phyloP scores from a whole-genome alignment of 169 alveolate genomes.

The Eimeria falciformis region DNA sequence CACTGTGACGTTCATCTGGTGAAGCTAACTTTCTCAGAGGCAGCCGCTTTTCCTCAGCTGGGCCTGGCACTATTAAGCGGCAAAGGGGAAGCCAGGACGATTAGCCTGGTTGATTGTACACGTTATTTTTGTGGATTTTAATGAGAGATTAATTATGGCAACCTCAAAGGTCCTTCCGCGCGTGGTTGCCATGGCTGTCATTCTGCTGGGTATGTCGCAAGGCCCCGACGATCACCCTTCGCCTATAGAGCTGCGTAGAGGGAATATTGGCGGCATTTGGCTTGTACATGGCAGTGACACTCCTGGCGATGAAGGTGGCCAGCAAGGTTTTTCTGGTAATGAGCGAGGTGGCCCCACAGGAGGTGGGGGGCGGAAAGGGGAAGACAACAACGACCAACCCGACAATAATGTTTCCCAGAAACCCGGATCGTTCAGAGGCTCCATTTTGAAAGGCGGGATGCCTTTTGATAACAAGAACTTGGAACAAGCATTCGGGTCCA shows the following conservation, averaged over 20 bases:
- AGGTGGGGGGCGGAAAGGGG: conserved; percentile 16
- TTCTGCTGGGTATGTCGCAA: background rate
- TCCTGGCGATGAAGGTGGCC: background rate
- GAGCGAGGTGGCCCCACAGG: background rate
- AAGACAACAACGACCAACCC: background rate
- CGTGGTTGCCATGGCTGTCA: conserved; percentile 37
- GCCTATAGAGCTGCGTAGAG: background rate
- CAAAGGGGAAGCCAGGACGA: conserved; percentile 6
- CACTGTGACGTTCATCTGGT: background rate
- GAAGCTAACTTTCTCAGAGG: conserved; percentile 11
- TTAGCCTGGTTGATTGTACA: background rate
- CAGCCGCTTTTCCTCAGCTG: background rate
- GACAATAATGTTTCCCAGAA: too few species aligned
- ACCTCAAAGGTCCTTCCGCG: conserved; percentile 24
- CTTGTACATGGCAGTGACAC: conserved; percentile 9
- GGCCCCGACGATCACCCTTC: background rate
- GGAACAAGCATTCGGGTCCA: background rate
- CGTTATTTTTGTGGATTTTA: background rate
- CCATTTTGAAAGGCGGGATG: background rate
- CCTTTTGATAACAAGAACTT: background rate
- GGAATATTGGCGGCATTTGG: background rate
- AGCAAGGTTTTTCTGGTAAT: background rate
- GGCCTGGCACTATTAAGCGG: background rate
- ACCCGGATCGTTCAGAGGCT: background rate
- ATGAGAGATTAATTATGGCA: conserved; percentile 16